A percentile compares a stretch with the other conserved stretches of the same genome.
phyloP scores from a whole-genome alignment of 208 protist species.

The Chromosphaera perkinsii region DNA sequence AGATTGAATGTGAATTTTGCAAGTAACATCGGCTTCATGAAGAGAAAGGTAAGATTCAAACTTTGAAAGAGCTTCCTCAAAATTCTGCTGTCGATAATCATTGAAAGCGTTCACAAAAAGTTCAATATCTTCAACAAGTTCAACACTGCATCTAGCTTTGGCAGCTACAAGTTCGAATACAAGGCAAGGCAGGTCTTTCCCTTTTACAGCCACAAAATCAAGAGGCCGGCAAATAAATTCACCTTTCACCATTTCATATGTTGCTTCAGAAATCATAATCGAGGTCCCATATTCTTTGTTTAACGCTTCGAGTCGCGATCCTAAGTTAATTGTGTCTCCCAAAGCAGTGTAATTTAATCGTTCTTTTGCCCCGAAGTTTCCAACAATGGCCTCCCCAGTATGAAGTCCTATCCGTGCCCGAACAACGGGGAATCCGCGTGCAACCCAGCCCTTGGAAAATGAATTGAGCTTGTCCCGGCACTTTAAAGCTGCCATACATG shows the following conservation, averaged over 20 bases:
- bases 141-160: too few species aligned
- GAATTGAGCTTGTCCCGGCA: neutral
- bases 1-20: neutral
- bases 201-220: constrained; percentile 25
- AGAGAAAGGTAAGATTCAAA: constrained; percentile 12
- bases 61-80: neutral
- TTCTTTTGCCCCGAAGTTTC: neutral
- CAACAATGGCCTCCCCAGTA: constrained; percentile 23
- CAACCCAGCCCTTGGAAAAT: neutral
- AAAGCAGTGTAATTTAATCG: constrained; percentile 14
- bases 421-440: constrained; percentile 9
- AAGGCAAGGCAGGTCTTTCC: constrained; percentile 11
- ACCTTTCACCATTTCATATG: neutral
- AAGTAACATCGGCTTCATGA: neutral
- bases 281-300: neutral
- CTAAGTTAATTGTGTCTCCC: constrained; percentile 10
- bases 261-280: neutral
- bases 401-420: constrained; percentile 28
- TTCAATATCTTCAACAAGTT: constrained; percentile 1
- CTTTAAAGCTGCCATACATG: neutral
- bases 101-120: constrained; percentile 15
- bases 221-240: constrained; percentile 14
- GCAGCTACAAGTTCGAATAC: constrained; percentile 2
- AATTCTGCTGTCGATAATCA: constrained; percentile 8
- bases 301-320: neutral